Evolutionary conservation across 2,329 filamentous ascomycete genomes (phyloP), one percentile per base, ranked within the genome.

Genomic region (Monilinia laxa): DNA sequence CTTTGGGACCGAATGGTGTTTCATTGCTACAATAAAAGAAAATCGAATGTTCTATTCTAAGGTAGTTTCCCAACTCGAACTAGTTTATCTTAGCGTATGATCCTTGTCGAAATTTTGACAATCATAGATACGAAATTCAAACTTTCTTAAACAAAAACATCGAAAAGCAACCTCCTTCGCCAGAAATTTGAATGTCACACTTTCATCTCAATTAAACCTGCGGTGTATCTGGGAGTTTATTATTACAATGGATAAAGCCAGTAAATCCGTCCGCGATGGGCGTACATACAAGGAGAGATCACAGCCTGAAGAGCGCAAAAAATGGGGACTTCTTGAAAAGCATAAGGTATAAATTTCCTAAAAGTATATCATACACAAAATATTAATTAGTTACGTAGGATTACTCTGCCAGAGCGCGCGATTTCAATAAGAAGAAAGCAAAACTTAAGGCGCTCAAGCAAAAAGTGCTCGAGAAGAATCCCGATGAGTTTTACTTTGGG

Each of bases 291-390:
- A 89, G 73, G 95, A 98, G 83, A 90, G 95, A 74, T 91, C 91
- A 47, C 95, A 98, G 78, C 91, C 93, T 52, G 79, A 87, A 70
- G 91, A 93, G 76, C 91, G 95, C 64, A 82, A 89, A 71, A 92
- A 92, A 81, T 92, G 93, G 80, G 95, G 95, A 71, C 85, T 98
- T 28, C 88, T 98, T 69, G 95, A 98, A 79, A 98, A 99, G 81
- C 91, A 95, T 84, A 97, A 97, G 82, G 89, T 89, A 75, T 53
- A 76, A 70, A 35, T 12, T 35, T 28, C n/a, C 14, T 54, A 7
- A 25, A 23, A 10, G 16, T 52, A 54, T 20, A 47, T 28, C 58
- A 55, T 38, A 10, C 56, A 31, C 51, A 20, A 57, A 16, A 18
- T 55, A 49, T 25, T 68, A 65, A 62, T 65, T 52, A 62, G n/a